phyloP scores from a whole-genome alignment of 1,139 yeast species.

The Geotrichum europaeum region DNA sequence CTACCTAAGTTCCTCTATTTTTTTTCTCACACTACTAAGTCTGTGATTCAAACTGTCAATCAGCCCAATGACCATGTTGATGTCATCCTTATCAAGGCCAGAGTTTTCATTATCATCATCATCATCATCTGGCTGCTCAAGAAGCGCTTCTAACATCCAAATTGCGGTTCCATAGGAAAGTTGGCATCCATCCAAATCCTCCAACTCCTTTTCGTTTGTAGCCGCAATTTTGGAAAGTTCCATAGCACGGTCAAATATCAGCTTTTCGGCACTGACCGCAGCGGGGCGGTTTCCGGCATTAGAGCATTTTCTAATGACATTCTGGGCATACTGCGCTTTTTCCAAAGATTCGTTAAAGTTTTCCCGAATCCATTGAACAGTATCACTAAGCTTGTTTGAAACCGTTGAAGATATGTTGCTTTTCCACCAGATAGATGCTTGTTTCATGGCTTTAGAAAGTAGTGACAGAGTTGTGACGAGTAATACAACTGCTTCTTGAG shows the following conservation, averaged over 20 bases:
- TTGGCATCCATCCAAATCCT: slow-evolving; percentile 75
- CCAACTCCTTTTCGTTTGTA: slow-evolving; percentile 63
- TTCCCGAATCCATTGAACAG: slow-evolving; percentile 90
- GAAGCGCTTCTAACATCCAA: slow-evolving; percentile 89
- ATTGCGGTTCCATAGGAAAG: slow-evolving; percentile 83
- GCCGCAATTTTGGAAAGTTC: slow-evolving; percentile 93
- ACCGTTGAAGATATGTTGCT: slow-evolving; percentile 24
- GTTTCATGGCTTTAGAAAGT: slow-evolving; percentile 76
- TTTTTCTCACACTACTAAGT: slow-evolving; percentile 26
- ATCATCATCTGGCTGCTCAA: slow-evolving; percentile 38
- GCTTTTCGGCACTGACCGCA: slow-evolving; percentile 62
- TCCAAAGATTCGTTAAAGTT: slow-evolving; percentile 83
- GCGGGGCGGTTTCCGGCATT: slow-evolving; percentile 18
- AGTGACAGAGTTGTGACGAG: slow-evolving; percentile 79
- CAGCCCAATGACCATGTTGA: slow-evolving; percentile 61
- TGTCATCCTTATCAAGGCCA: slow-evolving; percentile 41
- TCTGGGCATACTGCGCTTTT: slow-evolving; percentile 71
- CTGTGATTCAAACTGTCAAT: slow-evolving; percentile 33
- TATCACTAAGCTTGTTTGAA: slow-evolving; percentile 54
- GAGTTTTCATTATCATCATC: slow-evolving; percentile 24
- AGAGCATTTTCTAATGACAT: slow-evolving; percentile 29
- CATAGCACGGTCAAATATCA: slow-evolving; percentile 85
- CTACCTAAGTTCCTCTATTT: slow-evolving; percentile 17
- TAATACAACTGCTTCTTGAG: slow-evolving; percentile 80
- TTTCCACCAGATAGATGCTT: slow-evolving; percentile 88